Base-by-base conservation (phyloP, 768 basidiomycete species). In the Kwoniella sp. region DNA sequence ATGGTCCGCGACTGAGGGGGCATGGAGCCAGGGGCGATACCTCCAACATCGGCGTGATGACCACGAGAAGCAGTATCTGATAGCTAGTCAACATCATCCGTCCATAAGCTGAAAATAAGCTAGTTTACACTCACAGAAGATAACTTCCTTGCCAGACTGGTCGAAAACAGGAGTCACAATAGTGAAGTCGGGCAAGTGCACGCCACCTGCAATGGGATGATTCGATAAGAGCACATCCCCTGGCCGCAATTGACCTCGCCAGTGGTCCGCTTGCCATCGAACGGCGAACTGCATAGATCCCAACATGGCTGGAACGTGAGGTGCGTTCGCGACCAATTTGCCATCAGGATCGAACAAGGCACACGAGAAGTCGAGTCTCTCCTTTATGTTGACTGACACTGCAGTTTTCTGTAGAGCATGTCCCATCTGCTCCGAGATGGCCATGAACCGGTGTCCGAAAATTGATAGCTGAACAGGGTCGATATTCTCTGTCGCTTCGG, bases 361-460 rank as follows among this genome's bases (percentile, higher is more conserved):
- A 80, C 94, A 98, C 8, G 72, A 73, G 60, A 90, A 97, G 80
- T 97, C 94, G 44, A 96, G 85, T 7, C 94, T 85, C 79, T 96
- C 94, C 80, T 94, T 95, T 84, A 95, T 96, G 75, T 97, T 94
- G 13, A 91, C 92, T 74, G 89, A 88, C 72, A 93, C 93, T 5
- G 92, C 88, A 0, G 91, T 94, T 79, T 94, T 90, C 78, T 90
- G 90, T 29, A 94, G 82, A 1, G 90, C 90, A 54, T 90, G 84
- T 13, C 92, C 93, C 92, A 95, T 96, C 21, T 72, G 71, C 77
- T 95, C 93, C 4, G 92, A 92, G 21, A 97, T 90, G 70, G 90
- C 90, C 93, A 97, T 97, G 82, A 97, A 94, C 50, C 94, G 88
- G 74, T 96, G 93, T 10, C 92, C 90, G 71, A 96, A 96, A 55